Evolutionary conservation across 306 rosid genomes (phyloP), one percentile per base, ranked within the genome.

Genomic region (Elaeagnus macrophylla): DNA sequence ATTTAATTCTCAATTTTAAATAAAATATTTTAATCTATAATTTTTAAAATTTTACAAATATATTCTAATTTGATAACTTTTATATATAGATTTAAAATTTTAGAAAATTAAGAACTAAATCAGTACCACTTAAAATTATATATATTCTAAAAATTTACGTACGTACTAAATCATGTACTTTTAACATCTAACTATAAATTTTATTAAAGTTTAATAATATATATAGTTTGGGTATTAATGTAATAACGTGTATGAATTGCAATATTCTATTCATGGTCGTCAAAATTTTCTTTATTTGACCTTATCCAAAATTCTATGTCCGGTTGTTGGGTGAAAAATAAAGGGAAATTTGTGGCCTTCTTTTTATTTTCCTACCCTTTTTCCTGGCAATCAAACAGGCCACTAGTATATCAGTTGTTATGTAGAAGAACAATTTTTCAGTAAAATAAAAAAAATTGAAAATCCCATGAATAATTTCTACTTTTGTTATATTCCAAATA

Each of bases 331-430:
- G 15, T 7, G n/a, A 7, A 12, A 45, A 1, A 7, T 6, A 16
- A 12, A 37, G 41, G 35, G 12, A 53, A 51, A 13, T 11, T 11
- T 25, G 16, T 25, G 36, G 8, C 12, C 37, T 11, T 11, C 10
- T 19, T 51, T 32, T 48, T 20, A 4, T 37, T 40, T 36, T 40
- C 63, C 16, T 40, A 51, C 32, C 32, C 46, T 15, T 37, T 69
- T 64, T 76, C 83, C 60, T 43, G 37, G 42, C 51, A 43, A 59
- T 60, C 67, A 73, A 81, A 65, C 64, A 51, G 47, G 4, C 16
- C 1, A 25, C 32, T 25, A 25, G 4, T 25, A 25, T 25, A 36
- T n/a, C 46, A 35, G 18, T 6, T 5, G 10, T 35, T 6, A 12
- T 48, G 39, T 48, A 48, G 32, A 9, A 12, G 16, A 38, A 7